Conservation (phyloP, 2,329 filamentous ascomycete species). For the Xylaria sp. region DNA sequence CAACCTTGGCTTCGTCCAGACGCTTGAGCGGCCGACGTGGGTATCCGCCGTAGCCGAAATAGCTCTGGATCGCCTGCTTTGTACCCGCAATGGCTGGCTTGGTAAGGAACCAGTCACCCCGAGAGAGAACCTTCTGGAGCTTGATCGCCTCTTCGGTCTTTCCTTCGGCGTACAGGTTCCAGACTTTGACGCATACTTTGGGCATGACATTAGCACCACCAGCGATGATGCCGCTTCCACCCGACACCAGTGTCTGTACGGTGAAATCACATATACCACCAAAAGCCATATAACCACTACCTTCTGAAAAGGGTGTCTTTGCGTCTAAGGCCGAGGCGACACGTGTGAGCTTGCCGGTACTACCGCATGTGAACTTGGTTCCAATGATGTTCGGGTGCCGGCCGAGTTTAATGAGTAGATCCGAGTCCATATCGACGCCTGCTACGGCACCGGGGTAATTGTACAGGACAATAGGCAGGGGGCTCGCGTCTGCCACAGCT, state of each 20-base stretch:
- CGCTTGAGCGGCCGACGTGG: constrained; percentile 78
- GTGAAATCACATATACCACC: constrained; percentile 91
- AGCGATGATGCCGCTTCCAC: constrained; percentile 85
- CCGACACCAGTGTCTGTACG: constrained; percentile 79
- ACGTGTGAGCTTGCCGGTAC: constrained; percentile 87
- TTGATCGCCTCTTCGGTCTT: constrained; percentile 78
- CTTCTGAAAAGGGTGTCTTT: constrained; percentile 68
- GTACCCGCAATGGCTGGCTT: constrained; percentile 87
- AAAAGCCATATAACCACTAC: constrained; percentile 82
- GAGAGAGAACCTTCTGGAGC: constrained; percentile 80
- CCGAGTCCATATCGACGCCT: constrained; percentile 90
- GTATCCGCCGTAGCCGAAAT: constrained; percentile 83
- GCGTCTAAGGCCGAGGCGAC: constrained; percentile 79
- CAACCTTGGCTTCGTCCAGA: constrained; percentile 65
- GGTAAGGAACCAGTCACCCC: constrained; percentile 84
- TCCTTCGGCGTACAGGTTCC: constrained; percentile 78
- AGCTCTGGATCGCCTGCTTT: constrained; percentile 82
- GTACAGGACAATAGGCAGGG: constrained; percentile 84
- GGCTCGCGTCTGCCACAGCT: constrained; percentile 77
- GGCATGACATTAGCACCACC: constrained; percentile 88
- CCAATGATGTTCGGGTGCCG: constrained; percentile 86
- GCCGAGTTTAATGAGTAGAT: constrained; percentile 82
- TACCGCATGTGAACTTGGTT: constrained; percentile 92
- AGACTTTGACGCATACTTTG: constrained; percentile 81
- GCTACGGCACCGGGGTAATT: constrained; percentile 91